Base-by-base conservation (phyloP, 2,329 filamentous ascomycete species). In the Alternaria alternata region DNA sequence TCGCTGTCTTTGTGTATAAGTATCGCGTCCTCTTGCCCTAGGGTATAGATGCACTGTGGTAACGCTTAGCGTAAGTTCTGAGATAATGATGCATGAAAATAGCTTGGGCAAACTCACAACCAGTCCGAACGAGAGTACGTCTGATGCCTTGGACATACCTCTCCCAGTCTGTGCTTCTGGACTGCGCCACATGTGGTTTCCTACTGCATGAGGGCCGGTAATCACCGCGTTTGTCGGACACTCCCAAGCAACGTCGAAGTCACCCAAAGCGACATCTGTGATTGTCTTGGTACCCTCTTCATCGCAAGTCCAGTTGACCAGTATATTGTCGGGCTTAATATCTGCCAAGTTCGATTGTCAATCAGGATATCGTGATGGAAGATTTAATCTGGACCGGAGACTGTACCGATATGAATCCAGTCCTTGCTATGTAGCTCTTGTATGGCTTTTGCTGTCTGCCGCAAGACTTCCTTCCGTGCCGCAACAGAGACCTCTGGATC, bases 101-200 rank as follows among this genome's bases (percentile, higher is more conserved):
- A 32, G 56, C 49, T 36, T 61, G 59, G 54, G 55, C 16, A 57
- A 22, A 71, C 76, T 71, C 69, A 80, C 76, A 18, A 81, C 73
- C 14, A 80, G 69, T 59, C 75, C 75, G 60, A 79, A 78, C 7
- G 76, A 79, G 69, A 75, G 79, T 16, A 80, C 67, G 54, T 79
- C 78, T 44, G 74, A 80, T 53, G 77, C 73, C 62, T 77, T 76
- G 7, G 66, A 72, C 34, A 76, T 54, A 32, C 72, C 71, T 38
- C 61, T 71, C 62, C 75, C 74, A 7, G 74, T 76, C 61, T 80
- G 75, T 59, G 69, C 75, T 71, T 80, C 78, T 55, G 72, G 78
- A 67, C 77, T 80, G 68, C 76, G 74, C 77, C 76, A 80, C 74
- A 80, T 80, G 20, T 61, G 72, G 63, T 80, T 80, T 14, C 76